Conservation (phyloP, 139 green algal species). For the Picochlorum sp. region DNA sequence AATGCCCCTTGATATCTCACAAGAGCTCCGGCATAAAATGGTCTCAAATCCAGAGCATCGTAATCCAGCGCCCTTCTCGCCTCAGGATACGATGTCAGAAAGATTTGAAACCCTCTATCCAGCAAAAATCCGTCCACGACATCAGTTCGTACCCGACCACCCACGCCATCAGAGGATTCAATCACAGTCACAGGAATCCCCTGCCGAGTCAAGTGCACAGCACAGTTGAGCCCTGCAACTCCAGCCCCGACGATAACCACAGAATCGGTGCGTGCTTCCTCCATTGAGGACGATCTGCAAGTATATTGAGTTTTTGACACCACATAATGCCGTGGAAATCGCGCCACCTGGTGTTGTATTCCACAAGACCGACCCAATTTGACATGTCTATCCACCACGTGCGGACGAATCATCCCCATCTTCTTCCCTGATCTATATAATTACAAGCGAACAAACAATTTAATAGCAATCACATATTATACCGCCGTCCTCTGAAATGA, state of each 20-base stretch:
- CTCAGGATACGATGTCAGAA: conserved; percentile 70
- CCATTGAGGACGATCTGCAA: not conserved
- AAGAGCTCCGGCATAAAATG: conserved; percentile 88
- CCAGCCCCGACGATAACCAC: conserved; percentile 47
- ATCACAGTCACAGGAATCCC: conserved; percentile 53
- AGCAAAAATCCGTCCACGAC: conserved; percentile 87
- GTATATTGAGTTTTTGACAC: too few relatives aligned
- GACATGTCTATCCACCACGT: too few relatives aligned
- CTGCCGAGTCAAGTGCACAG: conserved; percentile 23
- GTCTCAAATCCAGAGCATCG: conserved; percentile 64
- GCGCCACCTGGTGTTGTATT: too few relatives aligned
- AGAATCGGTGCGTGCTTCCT: not conserved
- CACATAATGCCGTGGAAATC: too few relatives aligned
- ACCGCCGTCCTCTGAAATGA: conserved; percentile 24
- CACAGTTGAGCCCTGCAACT: conserved; percentile 38
- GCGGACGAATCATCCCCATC: too few relatives aligned
- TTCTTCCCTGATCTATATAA: too few relatives aligned
- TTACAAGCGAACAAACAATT: not conserved
- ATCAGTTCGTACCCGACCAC: conserved; percentile 86
- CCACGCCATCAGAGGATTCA: conserved; percentile 81
- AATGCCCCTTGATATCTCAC: conserved; percentile 52
- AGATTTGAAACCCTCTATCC: conserved; percentile 98
- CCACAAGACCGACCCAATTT: too few relatives aligned
- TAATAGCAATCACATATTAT: conserved; percentile 3
- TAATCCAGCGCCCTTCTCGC: conserved; percentile 69